These are phyloP conservation scores for Brassica carinata DNA, from an alignment of 345 rosid species.

Conservation along the genomic window DNA sequence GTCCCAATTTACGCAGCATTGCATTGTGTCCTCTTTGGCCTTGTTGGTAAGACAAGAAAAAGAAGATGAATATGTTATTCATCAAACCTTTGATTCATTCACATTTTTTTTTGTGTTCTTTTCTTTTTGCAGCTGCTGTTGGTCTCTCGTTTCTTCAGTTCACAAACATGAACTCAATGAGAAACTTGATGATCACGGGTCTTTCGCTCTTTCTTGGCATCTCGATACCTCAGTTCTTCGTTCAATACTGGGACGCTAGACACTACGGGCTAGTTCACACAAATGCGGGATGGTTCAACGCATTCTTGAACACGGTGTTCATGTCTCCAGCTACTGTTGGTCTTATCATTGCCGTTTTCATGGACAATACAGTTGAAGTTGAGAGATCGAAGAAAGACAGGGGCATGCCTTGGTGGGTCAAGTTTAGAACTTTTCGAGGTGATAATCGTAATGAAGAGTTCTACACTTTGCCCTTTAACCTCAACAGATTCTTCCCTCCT, in stretches of 20 bases:
- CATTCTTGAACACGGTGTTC: constrained; percentile 83
- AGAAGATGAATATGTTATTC: not conserved
- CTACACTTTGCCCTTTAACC: constrained; percentile 93
- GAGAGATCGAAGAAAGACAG: constrained; percentile 84
- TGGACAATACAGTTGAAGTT: constrained; percentile 83
- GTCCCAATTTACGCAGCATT: constrained; percentile 86
- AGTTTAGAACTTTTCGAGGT: constrained; percentile 83
- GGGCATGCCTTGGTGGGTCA: constrained; percentile 99
- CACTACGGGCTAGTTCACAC: constrained; percentile 81
- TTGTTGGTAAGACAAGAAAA: constrained; percentile 54
- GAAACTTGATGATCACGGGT: constrained; percentile 82
- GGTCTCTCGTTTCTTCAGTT: constrained; percentile 95
- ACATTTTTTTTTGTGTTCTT: not conserved
- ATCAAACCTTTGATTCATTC: not conserved
- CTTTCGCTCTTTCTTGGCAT: constrained; percentile 86
- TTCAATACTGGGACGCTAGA: constrained; percentile 62
- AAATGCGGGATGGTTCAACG: constrained; percentile 81
- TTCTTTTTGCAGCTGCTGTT: constrained; percentile 62
- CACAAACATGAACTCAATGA: constrained; percentile 95
- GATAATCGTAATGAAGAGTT: constrained; percentile 95
- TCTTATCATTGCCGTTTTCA: constrained; percentile 68
- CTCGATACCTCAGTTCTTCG: constrained; percentile 82
- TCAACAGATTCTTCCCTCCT: constrained; percentile 93
- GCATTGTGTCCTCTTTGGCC: constrained; percentile 85
- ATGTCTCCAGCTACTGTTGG: constrained; percentile 84